These are phyloP conservation scores for Blastobotrys americana DNA, from an alignment of 805 yeast species.

Conservation along the genomic window DNA sequence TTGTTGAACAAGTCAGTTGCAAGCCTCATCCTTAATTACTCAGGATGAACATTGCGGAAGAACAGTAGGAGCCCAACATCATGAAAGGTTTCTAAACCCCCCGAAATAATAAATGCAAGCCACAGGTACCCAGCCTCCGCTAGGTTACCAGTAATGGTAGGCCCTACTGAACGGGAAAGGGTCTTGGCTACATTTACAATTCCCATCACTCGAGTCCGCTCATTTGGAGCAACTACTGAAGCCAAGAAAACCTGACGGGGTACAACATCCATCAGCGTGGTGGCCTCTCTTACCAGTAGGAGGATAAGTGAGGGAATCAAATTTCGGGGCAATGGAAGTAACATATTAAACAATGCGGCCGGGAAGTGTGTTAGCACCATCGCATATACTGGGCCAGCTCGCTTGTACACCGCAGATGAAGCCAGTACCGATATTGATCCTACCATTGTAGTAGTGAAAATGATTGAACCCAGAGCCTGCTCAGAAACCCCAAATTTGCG, in stretches of 20 bases:
- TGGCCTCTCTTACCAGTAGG: slow-evolving; percentile 50
- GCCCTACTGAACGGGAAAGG: slow-evolving; percentile 76
- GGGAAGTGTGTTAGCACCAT: slow-evolving; percentile 71
- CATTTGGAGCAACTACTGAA: slow-evolving; percentile 52
- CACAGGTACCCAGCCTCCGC: slow-evolving; percentile 39
- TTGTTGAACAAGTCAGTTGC: no score
- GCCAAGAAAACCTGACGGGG: slow-evolving; percentile 80
- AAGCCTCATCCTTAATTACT: no score
- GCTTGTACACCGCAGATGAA: slow-evolving; percentile 60
- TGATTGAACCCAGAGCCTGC: slow-evolving; percentile 52
- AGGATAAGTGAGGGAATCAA: slow-evolving; percentile 41
- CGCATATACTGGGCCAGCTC: slow-evolving; percentile 72
- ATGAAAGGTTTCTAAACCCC: slow-evolving; percentile 27
- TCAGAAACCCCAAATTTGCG: slow-evolving; percentile 47
- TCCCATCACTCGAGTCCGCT: slow-evolving; percentile 74
- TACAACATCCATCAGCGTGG: slow-evolving; percentile 82
- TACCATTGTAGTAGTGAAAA: slow-evolving; percentile 53
- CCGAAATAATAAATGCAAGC: slow-evolving; percentile 30
- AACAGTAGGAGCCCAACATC: slow-evolving; percentile 24
- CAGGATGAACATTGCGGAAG: slow-evolving; percentile 6
- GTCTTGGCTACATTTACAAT: slow-evolving; percentile 82
- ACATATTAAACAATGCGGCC: slow-evolving; percentile 55
- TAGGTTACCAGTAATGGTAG: slow-evolving; percentile 66
- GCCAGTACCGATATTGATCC: slow-evolving; percentile 69
- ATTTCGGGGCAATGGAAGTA: slow-evolving; percentile 41